phyloP scores from a whole-genome alignment of 768 basidiomycete genomes.

The Lentinula edodes region DNA sequence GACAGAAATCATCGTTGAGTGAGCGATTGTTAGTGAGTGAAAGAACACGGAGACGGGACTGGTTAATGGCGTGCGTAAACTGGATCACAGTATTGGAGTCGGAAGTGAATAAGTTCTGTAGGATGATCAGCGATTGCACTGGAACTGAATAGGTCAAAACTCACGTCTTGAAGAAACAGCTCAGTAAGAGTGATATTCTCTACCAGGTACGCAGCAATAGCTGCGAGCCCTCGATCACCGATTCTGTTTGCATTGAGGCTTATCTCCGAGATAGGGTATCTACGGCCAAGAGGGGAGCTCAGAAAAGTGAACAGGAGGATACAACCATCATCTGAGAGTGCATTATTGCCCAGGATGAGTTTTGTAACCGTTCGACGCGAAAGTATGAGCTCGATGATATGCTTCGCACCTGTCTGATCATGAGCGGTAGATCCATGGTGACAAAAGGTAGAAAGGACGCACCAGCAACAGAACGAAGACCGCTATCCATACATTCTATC shows the following conservation, averaged over 20 bases:
- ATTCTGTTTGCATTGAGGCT: constrained; percentile 53
- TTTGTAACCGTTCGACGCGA: constrained; percentile 43
- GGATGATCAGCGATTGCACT: constrained; percentile 14
- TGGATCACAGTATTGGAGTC: constrained; percentile 26
- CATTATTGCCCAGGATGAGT: constrained; percentile 51
- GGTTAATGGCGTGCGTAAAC: constrained; percentile 48
- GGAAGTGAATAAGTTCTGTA: constrained; percentile 35
- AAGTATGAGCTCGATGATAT: constrained; percentile 41
- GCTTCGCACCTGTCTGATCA: constrained; percentile 37
- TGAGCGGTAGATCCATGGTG: background rate
- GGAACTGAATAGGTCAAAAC: constrained; percentile 14
- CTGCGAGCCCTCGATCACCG: constrained; percentile 46
- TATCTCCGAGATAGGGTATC: constrained; percentile 46
- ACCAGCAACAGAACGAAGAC: constrained; percentile 21
- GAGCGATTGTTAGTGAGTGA: constrained; percentile 43
- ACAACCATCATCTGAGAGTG: constrained; percentile 54
- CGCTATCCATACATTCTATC: constrained; percentile 23
- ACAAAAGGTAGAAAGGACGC: background rate
- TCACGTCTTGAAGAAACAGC: constrained; percentile 54
- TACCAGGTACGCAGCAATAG: constrained; percentile 47
- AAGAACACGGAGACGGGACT: constrained; percentile 45
- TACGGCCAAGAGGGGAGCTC: constrained; percentile 38
- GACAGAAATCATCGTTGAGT: constrained; percentile 47
- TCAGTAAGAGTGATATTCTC: constrained; percentile 40
- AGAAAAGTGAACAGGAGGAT: constrained; percentile 50